A percentile compares a stretch with the other conserved stretches of the same genome.
Conservation (phyloP, 1,139 yeast genomes). For the Saccharomyces hybrid region DNA sequence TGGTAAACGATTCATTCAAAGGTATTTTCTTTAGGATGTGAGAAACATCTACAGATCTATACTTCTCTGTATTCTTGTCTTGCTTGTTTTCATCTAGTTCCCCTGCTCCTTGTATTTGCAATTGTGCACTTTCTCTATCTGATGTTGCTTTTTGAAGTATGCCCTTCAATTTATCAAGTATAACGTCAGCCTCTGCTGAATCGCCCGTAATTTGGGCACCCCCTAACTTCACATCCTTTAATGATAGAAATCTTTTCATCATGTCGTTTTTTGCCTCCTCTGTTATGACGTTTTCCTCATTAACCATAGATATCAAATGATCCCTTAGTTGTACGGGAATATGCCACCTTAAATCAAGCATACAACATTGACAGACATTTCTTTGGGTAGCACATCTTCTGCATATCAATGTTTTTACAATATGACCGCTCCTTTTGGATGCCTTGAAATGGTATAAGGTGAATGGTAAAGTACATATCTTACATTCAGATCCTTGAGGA, state of each 20-base stretch:
- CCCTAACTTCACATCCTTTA: conserved; percentile 38
- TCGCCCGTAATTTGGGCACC: conserved; percentile 34
- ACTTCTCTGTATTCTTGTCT: conserved; percentile 3
- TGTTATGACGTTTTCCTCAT: conserved; percentile 38
- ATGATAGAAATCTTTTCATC: conserved; percentile 47
- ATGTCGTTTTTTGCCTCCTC: conserved; percentile 43
- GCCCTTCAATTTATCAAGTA: conserved; percentile 27
- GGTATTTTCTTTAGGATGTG: conserved; percentile 18
- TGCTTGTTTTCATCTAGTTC: neutral
- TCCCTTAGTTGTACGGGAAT: conserved; percentile 75
- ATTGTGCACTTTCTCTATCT: neutral
- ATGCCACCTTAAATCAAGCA: conserved; percentile 72
- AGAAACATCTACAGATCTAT: conserved; percentile 13
- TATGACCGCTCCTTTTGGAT: conserved; percentile 33
- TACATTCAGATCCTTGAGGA: conserved; percentile 66
- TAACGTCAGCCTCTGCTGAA: conserved; percentile 31
- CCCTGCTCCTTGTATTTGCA: neutral
- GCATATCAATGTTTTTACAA: conserved; percentile 43
- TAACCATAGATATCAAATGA: conserved; percentile 71
- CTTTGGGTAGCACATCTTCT: conserved; percentile 67
- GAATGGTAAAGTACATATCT: conserved; percentile 76
- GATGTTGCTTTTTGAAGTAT: conserved; percentile 6
- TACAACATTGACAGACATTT: conserved; percentile 83
- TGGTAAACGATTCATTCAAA: conserved; percentile 13
- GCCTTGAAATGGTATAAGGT: conserved; percentile 70